These are phyloP conservation scores for Claviceps sp. DNA, from an alignment of 2,329 filamentous ascomycete species.

Conservation along the genomic window DNA sequence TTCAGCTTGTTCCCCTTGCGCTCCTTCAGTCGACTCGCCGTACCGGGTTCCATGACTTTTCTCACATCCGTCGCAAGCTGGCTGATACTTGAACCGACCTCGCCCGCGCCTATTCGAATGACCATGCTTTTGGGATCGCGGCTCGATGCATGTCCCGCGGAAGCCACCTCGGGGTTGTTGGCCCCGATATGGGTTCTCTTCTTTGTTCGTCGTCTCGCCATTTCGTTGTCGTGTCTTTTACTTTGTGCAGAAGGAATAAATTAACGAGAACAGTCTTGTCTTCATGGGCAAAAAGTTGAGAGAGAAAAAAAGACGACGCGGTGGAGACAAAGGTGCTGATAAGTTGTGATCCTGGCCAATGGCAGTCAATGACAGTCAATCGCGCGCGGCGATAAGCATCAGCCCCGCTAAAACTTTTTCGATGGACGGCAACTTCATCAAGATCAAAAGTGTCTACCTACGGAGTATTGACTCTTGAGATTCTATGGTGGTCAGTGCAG, in stretches of 20 bases:
- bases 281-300: slow-evolving; percentile 1
- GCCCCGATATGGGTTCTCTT: slow-evolving; percentile 75
- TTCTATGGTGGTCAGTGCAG: too few species aligned
- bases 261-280: too few species aligned
- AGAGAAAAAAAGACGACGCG: slow-evolving; percentile 21
- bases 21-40: slow-evolving; percentile 79
- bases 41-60: slow-evolving; percentile 90
- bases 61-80: slow-evolving; percentile 87
- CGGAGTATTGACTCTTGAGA: too few species aligned
- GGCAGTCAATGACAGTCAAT: not conserved
- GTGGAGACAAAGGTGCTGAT: slow-evolving; percentile 17
- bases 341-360: slow-evolving; percentile 9
- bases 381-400: slow-evolving; percentile 6
- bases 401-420: slow-evolving; percentile 22
- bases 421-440: not conserved
- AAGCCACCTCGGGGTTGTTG: slow-evolving; percentile 41
- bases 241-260: not conserved
- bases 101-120: slow-evolving; percentile 86
- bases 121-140: slow-evolving; percentile 92
- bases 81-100: slow-evolving; percentile 81
- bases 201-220: slow-evolving; percentile 74
- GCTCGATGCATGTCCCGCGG: slow-evolving; percentile 47
- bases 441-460: not conserved
- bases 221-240: slow-evolving; percentile 22
- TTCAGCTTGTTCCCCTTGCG: slow-evolving; percentile 74